A percentile compares a stretch with the other conserved stretches of the same genome.
Evolutionary conservation across 345 rosid species (phyloP).

Genomic region (Eucalyptus virginea): DNA sequence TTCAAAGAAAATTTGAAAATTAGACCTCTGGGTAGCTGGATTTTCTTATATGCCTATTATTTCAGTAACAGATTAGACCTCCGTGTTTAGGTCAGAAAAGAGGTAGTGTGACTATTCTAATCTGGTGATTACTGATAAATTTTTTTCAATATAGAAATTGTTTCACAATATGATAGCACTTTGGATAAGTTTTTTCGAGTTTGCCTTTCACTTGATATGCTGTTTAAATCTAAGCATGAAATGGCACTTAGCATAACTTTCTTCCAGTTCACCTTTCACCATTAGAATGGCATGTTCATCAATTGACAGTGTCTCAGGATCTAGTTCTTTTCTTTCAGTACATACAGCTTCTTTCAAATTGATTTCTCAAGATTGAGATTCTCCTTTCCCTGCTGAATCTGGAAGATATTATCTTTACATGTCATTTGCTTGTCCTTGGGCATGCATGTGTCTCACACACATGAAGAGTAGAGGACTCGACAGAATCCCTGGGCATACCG

Average conservation of each 20-base stretch:
- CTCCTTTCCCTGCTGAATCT: neutral
- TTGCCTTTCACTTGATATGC: neutral
- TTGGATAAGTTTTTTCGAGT: neutral
- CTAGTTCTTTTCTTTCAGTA: neutral
- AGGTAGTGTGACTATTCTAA: neutral
- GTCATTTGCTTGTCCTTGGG: neutral
- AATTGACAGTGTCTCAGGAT: neutral
- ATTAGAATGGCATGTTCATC: neutral
- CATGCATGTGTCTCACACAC: neutral
- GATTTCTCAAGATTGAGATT: neutral
- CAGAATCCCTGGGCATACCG: neutral
- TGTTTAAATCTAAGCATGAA: neutral
- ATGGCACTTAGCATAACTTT: neutral
- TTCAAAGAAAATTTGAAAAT: neutral
- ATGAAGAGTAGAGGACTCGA: neutral
- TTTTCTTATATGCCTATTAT: neutral
- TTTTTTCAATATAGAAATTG: neutral
- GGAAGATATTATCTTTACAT: neutral
- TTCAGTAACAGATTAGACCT: neutral
- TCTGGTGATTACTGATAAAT: neutral
- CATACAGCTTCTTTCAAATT: neutral
- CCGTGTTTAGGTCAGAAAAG: neutral
- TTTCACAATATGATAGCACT: neutral
- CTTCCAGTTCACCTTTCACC: neutral
- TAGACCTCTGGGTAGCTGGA: neutral